These are phyloP conservation scores for sorghum (Sorghum bicolor) DNA, from an alignment of 176 grass and related monocot species.

Conservation along the genomic window Sorghum_bicolor_NCBIv3 NC_012871.2:64850001-64850500, in stretches of 20 bases:
- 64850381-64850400: background rate
- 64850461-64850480: slow-evolving; percentile 45
- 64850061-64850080: slow-evolving; percentile 69
- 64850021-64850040: background rate
- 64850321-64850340: slow-evolving; percentile 39
- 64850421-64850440: slow-evolving; percentile 63
- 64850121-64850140: slow-evolving; percentile 47
- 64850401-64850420: slow-evolving; percentile 48
- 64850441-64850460: slow-evolving; percentile 51
- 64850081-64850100: slow-evolving; percentile 59
- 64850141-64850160: background rate
- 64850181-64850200: slow-evolving; percentile 19
- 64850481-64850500: slow-evolving; percentile 65
- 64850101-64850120: slow-evolving; percentile 45
- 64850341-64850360: background rate
- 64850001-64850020: background rate
- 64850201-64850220: slow-evolving; percentile 18
- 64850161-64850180: background rate
- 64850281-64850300: slow-evolving; percentile 39
- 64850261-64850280: slow-evolving; percentile 55
- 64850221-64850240: slow-evolving; percentile 16
- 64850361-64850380: background rate
- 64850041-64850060: background rate
- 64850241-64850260: slow-evolving; percentile 60
- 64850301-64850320: slow-evolving; percentile 47